A percentile compares a stretch with the other conserved stretches of the same genome.
Evolutionary conservation across 352 stramenopile species (phyloP).

Genomic region (Stramenopiles sp.): DNA sequence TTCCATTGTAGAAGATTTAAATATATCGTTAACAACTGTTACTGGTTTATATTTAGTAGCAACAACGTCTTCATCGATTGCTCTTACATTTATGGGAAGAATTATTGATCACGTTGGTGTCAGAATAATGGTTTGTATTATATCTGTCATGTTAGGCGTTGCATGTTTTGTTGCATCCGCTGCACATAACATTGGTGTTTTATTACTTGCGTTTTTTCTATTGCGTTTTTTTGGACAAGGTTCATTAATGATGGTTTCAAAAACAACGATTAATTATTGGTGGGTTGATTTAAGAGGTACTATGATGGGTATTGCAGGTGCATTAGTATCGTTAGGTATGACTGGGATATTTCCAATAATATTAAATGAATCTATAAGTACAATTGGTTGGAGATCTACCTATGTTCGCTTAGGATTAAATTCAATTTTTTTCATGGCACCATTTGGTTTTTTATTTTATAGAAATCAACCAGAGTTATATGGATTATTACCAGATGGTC

Average conservation of each 20-base stretch:
- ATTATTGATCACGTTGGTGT: neutral
- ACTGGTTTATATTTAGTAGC: neutral
- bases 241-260: neutral
- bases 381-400: neutral
- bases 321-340: neutral
- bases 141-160: neutral
- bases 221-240: neutral
- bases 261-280: neutral
- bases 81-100: neutral
- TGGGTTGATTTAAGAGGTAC: neutral
- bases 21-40: neutral
- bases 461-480: neutral
- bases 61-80: neutral
- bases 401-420: neutral
- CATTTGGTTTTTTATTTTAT: neutral
- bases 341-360: neutral
- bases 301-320: neutral
- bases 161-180: neutral
- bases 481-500: neutral
- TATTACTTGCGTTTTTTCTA: neutral
- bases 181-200: neutral
- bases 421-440: neutral
- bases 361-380: neutral
- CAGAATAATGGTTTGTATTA: neutral
- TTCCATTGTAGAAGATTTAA: neutral